These are phyloP conservation scores for Aspergillus sclerotialis DNA, from an alignment of 2,329 filamentous ascomycete species.

Conservation along the genomic window DNA sequence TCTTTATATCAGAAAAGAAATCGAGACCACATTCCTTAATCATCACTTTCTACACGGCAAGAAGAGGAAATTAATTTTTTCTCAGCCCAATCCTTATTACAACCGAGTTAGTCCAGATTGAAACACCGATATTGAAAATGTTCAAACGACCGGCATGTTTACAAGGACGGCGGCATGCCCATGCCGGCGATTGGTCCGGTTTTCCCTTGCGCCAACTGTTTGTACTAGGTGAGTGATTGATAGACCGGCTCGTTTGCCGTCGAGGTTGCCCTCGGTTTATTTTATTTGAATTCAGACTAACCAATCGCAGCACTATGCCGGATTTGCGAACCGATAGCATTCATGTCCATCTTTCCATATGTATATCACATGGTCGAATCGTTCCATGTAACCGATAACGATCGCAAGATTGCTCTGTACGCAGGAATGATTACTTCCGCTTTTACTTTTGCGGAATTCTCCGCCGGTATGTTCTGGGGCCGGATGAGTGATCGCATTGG, in stretches of 20 bases:
- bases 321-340: constrained; percentile 97
- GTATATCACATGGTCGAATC: constrained; percentile 96
- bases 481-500: constrained; percentile 85
- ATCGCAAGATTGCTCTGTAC: constrained; percentile 79
- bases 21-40: constrained; percentile 12
- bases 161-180: constrained; percentile 22
- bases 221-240: constrained; percentile 39
- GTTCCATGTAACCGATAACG: constrained; percentile 74
- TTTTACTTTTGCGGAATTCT: constrained; percentile 93
- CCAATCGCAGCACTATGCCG: constrained; percentile 64
- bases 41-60: constrained; percentile 12
- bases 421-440: constrained; percentile 94
- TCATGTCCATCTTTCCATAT: constrained; percentile 99
- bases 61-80: constrained; percentile 7
- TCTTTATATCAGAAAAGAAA: background rate
- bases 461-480: constrained; percentile 88
- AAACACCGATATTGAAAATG: constrained; percentile 18
- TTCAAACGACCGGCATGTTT: constrained; percentile 28
- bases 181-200: constrained; percentile 29
- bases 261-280: no score
- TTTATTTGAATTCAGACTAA: constrained; percentile 4
- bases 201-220: constrained; percentile 55
- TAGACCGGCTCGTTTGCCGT: no score
- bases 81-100: constrained; percentile 3
- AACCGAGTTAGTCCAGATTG: background rate